Evolutionary conservation across 805 yeast genomes (phyloP).

Genomic region (Myxozyma kluyveri): DNA sequence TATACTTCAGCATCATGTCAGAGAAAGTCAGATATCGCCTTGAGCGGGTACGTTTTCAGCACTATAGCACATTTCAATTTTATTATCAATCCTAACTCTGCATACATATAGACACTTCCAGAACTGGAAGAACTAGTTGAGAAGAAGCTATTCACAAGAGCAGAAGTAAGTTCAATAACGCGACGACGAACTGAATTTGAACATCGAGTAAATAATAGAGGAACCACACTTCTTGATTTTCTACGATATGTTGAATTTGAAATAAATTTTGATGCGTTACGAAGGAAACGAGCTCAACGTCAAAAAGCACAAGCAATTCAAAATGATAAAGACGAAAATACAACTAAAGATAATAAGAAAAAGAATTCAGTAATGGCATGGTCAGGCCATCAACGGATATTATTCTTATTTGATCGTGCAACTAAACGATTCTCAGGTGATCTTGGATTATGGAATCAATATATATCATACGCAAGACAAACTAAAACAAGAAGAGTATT

Average conservation of each 20-base stretch:
- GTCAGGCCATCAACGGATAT: slow-evolving; percentile 78
- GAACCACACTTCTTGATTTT: slow-evolving; percentile 73
- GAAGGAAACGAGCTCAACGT: slow-evolving; percentile 67
- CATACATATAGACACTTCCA: slow-evolving; percentile 62
- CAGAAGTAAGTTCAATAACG: slow-evolving; percentile 79
- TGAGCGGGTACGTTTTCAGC: slow-evolving; percentile 43
- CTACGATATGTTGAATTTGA: slow-evolving; percentile 79
- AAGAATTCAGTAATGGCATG: slow-evolving; percentile 74
- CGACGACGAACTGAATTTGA: slow-evolving; percentile 94
- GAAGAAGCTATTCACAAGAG: slow-evolving; percentile 74
- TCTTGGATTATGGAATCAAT: slow-evolving; percentile 71
- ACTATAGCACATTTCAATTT: slow-evolving; percentile 2
- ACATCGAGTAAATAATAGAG: slow-evolving; percentile 81
- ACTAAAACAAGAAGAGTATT: slow-evolving; percentile 37
- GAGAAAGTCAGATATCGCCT: slow-evolving; percentile 55
- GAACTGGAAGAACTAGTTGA: slow-evolving; percentile 85
- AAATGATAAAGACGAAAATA: slow-evolving; percentile 48
- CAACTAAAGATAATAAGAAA: slow-evolving; percentile 1
- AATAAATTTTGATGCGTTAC: slow-evolving; percentile 68
- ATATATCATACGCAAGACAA: slow-evolving; percentile 54
- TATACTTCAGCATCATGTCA: too few species aligned
- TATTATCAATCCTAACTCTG: not conserved
- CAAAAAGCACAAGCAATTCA: slow-evolving; percentile 42
- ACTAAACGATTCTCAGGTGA: slow-evolving; percentile 76
- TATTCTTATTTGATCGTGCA: slow-evolving; percentile 81